Evolutionary conservation across 495 filamentous ascomycete species (phyloP), one percentile per base, ranked within the genome.

Genomic region (Platismatia glauca): DNA sequence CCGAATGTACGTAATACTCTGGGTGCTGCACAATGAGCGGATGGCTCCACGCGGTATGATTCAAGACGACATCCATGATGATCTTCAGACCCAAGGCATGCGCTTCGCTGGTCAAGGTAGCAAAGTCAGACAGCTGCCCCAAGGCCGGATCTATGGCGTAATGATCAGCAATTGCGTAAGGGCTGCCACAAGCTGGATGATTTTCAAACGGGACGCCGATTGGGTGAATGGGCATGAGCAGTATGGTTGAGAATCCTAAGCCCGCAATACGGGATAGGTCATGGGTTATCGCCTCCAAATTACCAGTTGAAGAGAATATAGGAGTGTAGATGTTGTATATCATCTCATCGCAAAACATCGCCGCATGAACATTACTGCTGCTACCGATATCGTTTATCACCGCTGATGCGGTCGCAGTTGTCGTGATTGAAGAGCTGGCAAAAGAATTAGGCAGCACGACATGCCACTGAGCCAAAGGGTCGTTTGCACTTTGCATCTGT

Each of bases 31-130:
- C 3, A 20, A 58, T 8, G 20, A 58, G 39, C 20, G 55, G 34
- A 24, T 58, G 55, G 12, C 24, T 58, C 55, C 55, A 58, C 24
- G 55, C 55, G n/a, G 55, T 58, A 58, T 58, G 55, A 20, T 58
- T 58, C 35, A 58, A 33, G 55, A 58, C 55, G n/a, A 58, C 55
- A 7, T 58, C 55, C 55, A 58, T 58, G 34, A 58, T 37, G 8
- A 58, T 13, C 16, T 39, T 58, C 35, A 58, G 34, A 27, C 55
- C 55, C 38, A 58, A 27, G 27, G 55, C 55, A 58, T 58, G 55
- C 11, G 55, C 55, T 58, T 58, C 34, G n/a, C 5, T 58, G 7
- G 16, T 11, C 35, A 58, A 58, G 18, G 7, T 29, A 7, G 55
- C 34, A 24, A 58, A 58, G 4, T 58, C 55, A 39, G 55, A 58